A percentile compares a stretch with the other conserved stretches of the same genome.
Conservation (phyloP, 1,284 basidiomycete genomes). For the Phylloboletellus chloephorus region DNA sequence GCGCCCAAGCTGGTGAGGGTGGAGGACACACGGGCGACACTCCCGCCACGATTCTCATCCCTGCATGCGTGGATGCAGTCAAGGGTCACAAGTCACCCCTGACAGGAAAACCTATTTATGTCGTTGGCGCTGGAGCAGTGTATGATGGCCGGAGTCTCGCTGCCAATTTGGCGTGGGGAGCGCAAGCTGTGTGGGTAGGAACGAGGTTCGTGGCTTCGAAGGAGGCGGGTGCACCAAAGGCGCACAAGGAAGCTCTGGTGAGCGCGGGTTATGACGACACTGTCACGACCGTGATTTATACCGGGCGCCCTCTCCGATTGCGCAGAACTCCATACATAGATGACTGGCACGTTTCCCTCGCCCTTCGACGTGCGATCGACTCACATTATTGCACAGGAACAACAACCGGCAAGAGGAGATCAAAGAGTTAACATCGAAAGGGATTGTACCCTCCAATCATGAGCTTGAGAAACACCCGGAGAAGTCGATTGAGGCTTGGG, state of each 20-base stretch:
- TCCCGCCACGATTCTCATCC: slow-evolving; percentile 70
- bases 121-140: slow-evolving; percentile 83
- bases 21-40: slow-evolving; percentile 80
- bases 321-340: slow-evolving; percentile 76
- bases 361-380: not conserved
- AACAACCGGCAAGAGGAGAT: slow-evolving; percentile 69
- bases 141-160: slow-evolving; percentile 84
- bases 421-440: slow-evolving; percentile 68
- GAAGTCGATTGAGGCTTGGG: slow-evolving; percentile 49
- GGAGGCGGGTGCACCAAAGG: slow-evolving; percentile 77
- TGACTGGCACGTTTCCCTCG: slow-evolving; percentile 51
- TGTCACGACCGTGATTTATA: slow-evolving; percentile 77
- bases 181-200: slow-evolving; percentile 74
- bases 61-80: slow-evolving; percentile 80
- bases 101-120: slow-evolving; percentile 74
- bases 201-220: slow-evolving; percentile 82
- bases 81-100: slow-evolving; percentile 71
- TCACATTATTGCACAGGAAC: slow-evolving; percentile 39
- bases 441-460: slow-evolving; percentile 66
- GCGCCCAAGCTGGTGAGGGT: slow-evolving; percentile 84
- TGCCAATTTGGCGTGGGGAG: slow-evolving; percentile 80
- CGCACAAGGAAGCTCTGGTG: slow-evolving; percentile 74
- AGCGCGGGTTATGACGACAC: slow-evolving; percentile 67
- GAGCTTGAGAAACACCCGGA: slow-evolving; percentile 76
- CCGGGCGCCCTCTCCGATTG: slow-evolving; percentile 83